Evolutionary conservation across 805 yeast species (phyloP).

Genomic region (Schwanniomyces polymorphus): DNA sequence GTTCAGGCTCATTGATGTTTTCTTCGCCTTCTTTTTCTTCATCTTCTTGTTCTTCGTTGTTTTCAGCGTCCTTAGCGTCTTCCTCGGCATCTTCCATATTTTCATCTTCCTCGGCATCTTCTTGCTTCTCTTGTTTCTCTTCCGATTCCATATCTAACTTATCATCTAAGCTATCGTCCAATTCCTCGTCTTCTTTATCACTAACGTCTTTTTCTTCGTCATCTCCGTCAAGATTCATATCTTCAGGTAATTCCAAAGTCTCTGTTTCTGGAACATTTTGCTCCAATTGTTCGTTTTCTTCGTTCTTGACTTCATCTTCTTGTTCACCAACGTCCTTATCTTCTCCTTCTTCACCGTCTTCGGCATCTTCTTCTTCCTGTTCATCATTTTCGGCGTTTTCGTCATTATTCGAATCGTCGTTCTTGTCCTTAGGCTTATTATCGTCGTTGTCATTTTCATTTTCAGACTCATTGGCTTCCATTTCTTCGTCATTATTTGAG

Average conservation of each 20-base stretch:
- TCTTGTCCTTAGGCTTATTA: slow-evolving; percentile 30
- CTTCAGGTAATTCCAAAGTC: slow-evolving; percentile 88
- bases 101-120: slow-evolving; percentile 29
- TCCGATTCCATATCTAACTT: slow-evolving; percentile 26
- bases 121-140: slow-evolving; percentile 31
- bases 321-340: slow-evolving; percentile 81
- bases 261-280: slow-evolving; percentile 80
- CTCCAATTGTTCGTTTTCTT: slow-evolving; percentile 69
- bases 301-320: slow-evolving; percentile 72
- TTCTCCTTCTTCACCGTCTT: slow-evolving; percentile 47
- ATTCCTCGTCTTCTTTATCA: slow-evolving; percentile 40
- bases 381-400: slow-evolving; percentile 40
- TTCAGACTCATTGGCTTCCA: slow-evolving; percentile 48
- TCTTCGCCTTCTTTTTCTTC: slow-evolving; percentile 29
- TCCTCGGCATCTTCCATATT: slow-evolving; percentile 25
- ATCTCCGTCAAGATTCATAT: slow-evolving; percentile 83
- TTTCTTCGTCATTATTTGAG: slow-evolving; percentile 50
- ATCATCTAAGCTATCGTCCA: slow-evolving; percentile 24
- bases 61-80: slow-evolving; percentile 13
- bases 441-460: slow-evolving; percentile 32
- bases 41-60: slow-evolving; percentile 20
- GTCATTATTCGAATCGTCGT: slow-evolving; percentile 33
- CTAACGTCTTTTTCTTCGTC: slow-evolving; percentile 51
- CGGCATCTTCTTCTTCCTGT: slow-evolving; percentile 44
- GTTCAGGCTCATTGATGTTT: slow-evolving; percentile 39